Evolutionary conservation across 306 rosid species (phyloP), one percentile per base, ranked within the genome.

Genomic region (Prunus armeniaca): DNA sequence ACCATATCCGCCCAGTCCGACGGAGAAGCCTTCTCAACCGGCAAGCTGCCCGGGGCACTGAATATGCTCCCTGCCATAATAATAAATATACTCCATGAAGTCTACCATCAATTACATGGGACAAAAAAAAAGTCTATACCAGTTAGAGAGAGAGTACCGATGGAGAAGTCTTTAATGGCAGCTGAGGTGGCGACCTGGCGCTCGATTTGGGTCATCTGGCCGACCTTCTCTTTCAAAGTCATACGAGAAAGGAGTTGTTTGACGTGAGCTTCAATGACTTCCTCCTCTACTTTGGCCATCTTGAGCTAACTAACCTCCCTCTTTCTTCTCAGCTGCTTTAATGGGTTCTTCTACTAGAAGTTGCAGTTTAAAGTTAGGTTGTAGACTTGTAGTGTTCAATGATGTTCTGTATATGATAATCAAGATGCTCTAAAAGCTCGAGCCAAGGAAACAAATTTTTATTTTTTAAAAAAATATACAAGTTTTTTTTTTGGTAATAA

Each of bases 201-300:
- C 78, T 91, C 97, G 45, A 91, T 91, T 79, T 89, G 98, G 67
- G 91, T 87, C 88, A 93, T 89, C 76, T 93, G 95, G 45, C 86
- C 96, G 43, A 88, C 78, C 84, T 93, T 93, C 77, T 93, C 95
- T 60, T 69, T 77, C 76, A 89, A 69, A 78, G 89, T 88, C 98
- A 93, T 91, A 14, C 90, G 91, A 8, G 85, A 86, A 79, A 89
- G 90, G 65, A 93, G 89, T 78, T 89, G 90, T 64, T 72, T 82
- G 60, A 91, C 78, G 27, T 93, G 87, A 67, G 82, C 93, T 83
- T 91, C 96, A 47, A 85, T 76, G 65, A 84, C 72, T 56, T 81
- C 75, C 0, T 54, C 70, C 52, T 66, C 72, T 64, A 46, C 25
- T 22, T 22, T 32, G 11, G 19, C 47, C 68, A 64, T 64, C 45